Evolutionary conservation across 805 yeast species (phyloP), one percentile per base, ranked within the genome.

Genomic region (Candida nitratophila): DNA sequence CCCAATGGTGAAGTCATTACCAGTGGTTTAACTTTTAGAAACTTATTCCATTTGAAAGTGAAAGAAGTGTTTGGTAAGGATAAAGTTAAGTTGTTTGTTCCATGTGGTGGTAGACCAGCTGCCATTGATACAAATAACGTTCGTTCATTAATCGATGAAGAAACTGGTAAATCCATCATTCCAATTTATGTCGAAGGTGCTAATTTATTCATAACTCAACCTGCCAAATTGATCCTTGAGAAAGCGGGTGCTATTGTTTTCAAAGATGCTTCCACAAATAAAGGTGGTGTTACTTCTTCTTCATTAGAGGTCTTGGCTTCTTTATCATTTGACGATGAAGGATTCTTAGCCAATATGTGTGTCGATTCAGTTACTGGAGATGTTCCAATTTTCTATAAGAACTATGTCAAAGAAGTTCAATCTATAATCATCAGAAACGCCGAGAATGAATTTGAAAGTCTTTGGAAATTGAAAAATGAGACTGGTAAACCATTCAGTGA

Each of bases 71-170:
- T 78, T 56, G 79, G 77, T 35, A 46, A 52, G 22, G 75, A 77
- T 38, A 74, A 75, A 29, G 73, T 89, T 48, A 89, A 88, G 56
- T 70, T 91, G 59, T 90, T 93, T 67, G 97, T 90, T 37, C 99
- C 99, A 46, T 91, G 99, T 68, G 99, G 99, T 65, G 99, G 99
- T 54, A 84, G 99, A 68, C 99, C 99, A 47, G 91, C 86, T 55
- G 95, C 98, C 19, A 81, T 91, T 63, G 95, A 90, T 64, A 79
- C 90, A 50, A 83, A 80, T 64, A 93, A 86, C 57, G 93, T 90
- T 47, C 69, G 71, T 50, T 68, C 68, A 43, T 77, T 88, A 55
- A 77, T 93, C 53, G 87, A 85, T 63, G 72, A 70, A 35, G 79
- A 79, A 56, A 81, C 90, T 27, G 95, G 93, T 46, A 82, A 83